Conservation (phyloP, 148 eudicot species). For the Fagopyrum tataricum region DNA sequence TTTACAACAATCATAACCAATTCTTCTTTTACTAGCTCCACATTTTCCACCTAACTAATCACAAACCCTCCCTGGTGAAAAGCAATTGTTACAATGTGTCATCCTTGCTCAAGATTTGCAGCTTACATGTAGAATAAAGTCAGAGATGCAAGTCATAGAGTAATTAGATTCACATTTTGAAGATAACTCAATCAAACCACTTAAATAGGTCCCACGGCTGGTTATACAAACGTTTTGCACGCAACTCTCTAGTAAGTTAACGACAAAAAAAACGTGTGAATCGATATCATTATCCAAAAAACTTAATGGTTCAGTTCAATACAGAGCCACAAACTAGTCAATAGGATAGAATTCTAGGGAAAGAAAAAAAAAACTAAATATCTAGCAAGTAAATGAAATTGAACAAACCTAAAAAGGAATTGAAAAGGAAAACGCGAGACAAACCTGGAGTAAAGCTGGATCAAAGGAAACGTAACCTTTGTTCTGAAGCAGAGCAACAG, state of each 20-base stretch:
- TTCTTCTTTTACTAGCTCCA: background rate
- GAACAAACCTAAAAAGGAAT: background rate
- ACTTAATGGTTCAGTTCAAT: background rate
- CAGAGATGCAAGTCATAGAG: background rate
- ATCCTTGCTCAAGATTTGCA: background rate
- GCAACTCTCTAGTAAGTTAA: background rate
- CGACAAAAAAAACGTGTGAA: background rate
- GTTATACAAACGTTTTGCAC: background rate
- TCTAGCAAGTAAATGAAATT: background rate
- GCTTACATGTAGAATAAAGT: background rate
- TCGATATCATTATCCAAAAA: background rate
- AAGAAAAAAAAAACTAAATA: background rate
- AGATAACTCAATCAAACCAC: background rate
- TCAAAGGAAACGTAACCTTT: constrained; percentile 62
- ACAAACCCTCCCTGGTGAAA: background rate
- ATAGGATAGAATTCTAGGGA: background rate
- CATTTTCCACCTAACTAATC: background rate
- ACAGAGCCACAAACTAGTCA: background rate
- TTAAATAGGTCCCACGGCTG: background rate
- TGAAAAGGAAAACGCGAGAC: constrained; percentile 6
- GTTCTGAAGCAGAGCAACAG: constrained; percentile 90
- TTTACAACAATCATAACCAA: background rate
- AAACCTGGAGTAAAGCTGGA: constrained; percentile 61
- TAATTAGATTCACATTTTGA: background rate
- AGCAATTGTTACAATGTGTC: background rate